These are phyloP conservation scores for Lepidium africanum DNA, from an alignment of 345 rosid genomes.

Conservation along the genomic window DNA sequence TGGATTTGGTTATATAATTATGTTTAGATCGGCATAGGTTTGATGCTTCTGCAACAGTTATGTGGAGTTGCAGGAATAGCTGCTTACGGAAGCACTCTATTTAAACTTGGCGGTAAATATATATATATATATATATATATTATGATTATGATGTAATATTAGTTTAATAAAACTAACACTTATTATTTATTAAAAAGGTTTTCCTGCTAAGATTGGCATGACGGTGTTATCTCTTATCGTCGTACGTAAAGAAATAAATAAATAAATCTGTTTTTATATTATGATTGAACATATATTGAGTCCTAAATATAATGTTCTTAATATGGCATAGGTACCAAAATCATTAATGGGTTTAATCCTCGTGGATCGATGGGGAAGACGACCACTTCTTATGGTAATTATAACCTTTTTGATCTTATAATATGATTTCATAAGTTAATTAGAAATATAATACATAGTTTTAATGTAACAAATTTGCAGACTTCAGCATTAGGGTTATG, in stretches of 20 bases:
- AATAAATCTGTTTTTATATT: background rate
- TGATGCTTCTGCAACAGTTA: slow-evolving; percentile 24
- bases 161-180: background rate
- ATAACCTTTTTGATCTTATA: background rate
- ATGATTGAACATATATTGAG: background rate
- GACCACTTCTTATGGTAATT: slow-evolving; percentile 26
- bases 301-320: too few relatives aligned
- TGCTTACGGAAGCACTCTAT: slow-evolving; percentile 13
- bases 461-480: slow-evolving; percentile 2
- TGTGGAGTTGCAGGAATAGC: slow-evolving; percentile 11
- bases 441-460: too few relatives aligned
- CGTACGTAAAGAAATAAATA: background rate
- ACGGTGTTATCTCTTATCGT: slow-evolving; percentile 22
- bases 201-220: slow-evolving; percentile 20
- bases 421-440: too few relatives aligned
- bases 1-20: background rate
- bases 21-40: slow-evolving; percentile 22
- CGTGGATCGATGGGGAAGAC: slow-evolving; percentile 31
- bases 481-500: slow-evolving; percentile 22
- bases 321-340: slow-evolving; percentile 20
- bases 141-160: too few relatives aligned
- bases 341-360: slow-evolving; percentile 26
- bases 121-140: too few relatives aligned
- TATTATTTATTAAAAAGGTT: background rate
- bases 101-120: slow-evolving; percentile 15